Evolutionary conservation across 441 rosid genomes (phyloP).

Genomic region (Populus tomentosa): DNA sequence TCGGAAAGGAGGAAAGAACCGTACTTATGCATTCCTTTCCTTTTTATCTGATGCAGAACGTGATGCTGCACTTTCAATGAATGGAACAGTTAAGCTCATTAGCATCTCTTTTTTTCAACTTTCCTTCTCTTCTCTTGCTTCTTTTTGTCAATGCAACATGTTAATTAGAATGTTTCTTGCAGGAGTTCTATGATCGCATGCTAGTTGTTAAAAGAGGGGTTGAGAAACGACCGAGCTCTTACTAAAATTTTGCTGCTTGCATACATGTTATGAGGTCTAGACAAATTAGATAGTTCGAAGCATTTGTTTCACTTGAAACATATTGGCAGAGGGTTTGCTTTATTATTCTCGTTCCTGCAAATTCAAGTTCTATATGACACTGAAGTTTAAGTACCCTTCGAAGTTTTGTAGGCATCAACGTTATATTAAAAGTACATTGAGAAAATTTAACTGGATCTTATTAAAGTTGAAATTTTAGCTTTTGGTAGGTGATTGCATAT

Average conservation of each 20-base stretch:
- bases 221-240: slow-evolving; percentile 17
- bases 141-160: background rate
- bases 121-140: background rate
- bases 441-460: background rate
- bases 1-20: slow-evolving; percentile 42
- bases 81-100: slow-evolving; percentile 44
- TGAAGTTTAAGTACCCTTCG: background rate
- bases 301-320: background rate
- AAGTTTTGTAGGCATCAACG: slow-evolving; percentile 7
- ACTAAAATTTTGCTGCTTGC: slow-evolving; percentile 1
- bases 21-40: slow-evolving; percentile 58
- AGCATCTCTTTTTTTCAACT: background rate
- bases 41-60: slow-evolving; percentile 43
- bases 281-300: slow-evolving; percentile 5
- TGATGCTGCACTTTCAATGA: slow-evolving; percentile 47
- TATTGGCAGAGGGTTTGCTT: background rate
- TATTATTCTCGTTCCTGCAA: background rate
- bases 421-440: background rate
- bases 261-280: background rate
- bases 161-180: slow-evolving; percentile 19
- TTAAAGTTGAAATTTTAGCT: background rate
- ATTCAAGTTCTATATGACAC: slow-evolving; percentile 12
- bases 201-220: slow-evolving; percentile 43
- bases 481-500: background rate
- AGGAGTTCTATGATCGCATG: slow-evolving; percentile 43